A percentile compares a stretch with the other conserved stretches of the same genome.
Evolutionary conservation across 2,329 filamentous ascomycete genomes (phyloP).

Genomic region (Colletotrichum euphorbiae): DNA sequence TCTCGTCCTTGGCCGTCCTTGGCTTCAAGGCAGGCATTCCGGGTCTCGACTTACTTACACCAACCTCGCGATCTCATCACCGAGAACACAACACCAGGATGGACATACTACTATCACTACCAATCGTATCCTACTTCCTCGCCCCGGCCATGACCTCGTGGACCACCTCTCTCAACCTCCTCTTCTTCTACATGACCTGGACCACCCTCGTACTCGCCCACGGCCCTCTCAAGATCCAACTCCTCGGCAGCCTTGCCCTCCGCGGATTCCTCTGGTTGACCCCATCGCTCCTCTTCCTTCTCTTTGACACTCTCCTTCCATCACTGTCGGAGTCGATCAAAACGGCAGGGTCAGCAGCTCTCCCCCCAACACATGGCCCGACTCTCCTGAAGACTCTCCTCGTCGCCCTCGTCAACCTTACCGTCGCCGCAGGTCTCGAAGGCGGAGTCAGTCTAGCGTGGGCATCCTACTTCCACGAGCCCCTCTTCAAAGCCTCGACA

Average conservation of each 20-base stretch:
- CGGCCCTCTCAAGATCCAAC: slow-evolving; percentile 78
- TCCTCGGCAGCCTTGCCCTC: slow-evolving; percentile 76
- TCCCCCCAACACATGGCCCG: slow-evolving; percentile 56
- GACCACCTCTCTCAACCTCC: slow-evolving; percentile 82
- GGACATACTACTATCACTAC: slow-evolving; percentile 78
- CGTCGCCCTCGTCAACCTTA: slow-evolving; percentile 60
- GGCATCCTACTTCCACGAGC: slow-evolving; percentile 48
- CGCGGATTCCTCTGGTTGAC: slow-evolving; percentile 78
- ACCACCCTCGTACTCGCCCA: slow-evolving; percentile 84
- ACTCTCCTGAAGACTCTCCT: slow-evolving; percentile 51
- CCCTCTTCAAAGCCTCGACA: slow-evolving; percentile 61
- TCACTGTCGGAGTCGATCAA: slow-evolving; percentile 78
- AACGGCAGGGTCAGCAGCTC: slow-evolving; percentile 64
- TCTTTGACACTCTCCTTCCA: slow-evolving; percentile 78
- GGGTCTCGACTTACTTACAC: neutral
- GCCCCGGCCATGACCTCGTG: slow-evolving; percentile 73
- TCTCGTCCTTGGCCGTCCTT: neutral
- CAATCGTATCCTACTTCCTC: slow-evolving; percentile 76
- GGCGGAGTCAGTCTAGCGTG: slow-evolving; percentile 55
- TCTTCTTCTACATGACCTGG: slow-evolving; percentile 95
- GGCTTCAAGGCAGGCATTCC: neutral
- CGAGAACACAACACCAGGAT: slow-evolving; percentile 50
- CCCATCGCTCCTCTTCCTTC: slow-evolving; percentile 78
- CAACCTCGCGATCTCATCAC: neutral
- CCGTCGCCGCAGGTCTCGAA: slow-evolving; percentile 57